These are phyloP conservation scores for Sporothrix mexicana DNA, from an alignment of 2,329 filamentous ascomycete genomes.

Conservation along the genomic window DNA sequence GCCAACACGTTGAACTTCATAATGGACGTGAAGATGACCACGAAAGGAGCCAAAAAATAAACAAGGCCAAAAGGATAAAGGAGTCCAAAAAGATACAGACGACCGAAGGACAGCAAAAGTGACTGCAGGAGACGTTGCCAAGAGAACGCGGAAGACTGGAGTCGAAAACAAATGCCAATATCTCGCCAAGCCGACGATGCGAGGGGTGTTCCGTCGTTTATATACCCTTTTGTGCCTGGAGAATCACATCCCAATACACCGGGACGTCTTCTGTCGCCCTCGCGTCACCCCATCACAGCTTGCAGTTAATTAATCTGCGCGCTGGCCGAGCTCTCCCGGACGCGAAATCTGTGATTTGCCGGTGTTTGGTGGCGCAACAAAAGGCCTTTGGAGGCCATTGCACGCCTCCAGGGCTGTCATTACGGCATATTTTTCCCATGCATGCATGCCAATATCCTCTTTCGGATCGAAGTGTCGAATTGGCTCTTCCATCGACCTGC, in stretches of 20 bases:
- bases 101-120: too few relatives aligned
- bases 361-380: constrained; percentile 1
- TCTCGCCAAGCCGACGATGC: constrained; percentile 1
- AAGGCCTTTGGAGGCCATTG: constrained; percentile 1
- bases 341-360: constrained; percentile 15
- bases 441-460: too few relatives aligned
- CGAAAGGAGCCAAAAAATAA: too few relatives aligned
- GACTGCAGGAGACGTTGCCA: background rate
- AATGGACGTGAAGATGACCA: background rate
- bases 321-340: constrained; percentile 16
- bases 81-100: background rate
- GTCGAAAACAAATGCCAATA: background rate
- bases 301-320: constrained; percentile 20
- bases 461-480: too few relatives aligned
- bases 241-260: too few relatives aligned
- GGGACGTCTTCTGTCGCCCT: background rate
- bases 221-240: background rate
- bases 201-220: background rate
- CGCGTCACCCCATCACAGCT: constrained; percentile 19
- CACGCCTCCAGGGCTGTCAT: background rate
- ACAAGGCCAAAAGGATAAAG: background rate
- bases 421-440: background rate
- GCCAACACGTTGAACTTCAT: constrained; percentile 7
- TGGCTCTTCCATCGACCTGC: background rate
- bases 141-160: background rate